Conservation (phyloP, 331 rosid species). For the Ulmus americana region DNA sequence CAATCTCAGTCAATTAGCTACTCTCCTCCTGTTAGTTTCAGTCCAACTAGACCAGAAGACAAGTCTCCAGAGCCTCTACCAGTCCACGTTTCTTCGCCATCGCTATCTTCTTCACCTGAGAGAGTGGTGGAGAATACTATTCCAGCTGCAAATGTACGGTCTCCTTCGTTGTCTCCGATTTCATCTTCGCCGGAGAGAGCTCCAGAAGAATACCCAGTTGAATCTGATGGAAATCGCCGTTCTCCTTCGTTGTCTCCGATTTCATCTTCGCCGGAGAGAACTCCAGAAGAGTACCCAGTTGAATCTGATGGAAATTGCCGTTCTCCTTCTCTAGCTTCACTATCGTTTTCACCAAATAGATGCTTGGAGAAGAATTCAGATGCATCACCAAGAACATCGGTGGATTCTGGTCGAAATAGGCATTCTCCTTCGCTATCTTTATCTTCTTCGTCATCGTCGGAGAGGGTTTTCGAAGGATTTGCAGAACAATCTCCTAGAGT, state of each 20-base stretch:
- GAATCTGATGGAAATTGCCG: constrained; percentile 11
- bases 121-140: constrained; percentile 20
- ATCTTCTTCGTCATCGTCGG: constrained; percentile 8
- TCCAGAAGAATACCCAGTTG: constrained; percentile 7
- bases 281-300: constrained; percentile 5
- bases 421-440: constrained; percentile 11
- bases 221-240: constrained; percentile 8
- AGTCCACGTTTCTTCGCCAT: constrained; percentile 10
- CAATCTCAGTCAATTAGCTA: constrained; percentile 24
- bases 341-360: constrained; percentile 18
- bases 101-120: constrained; percentile 10
- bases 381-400: constrained; percentile 6
- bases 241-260: constrained; percentile 26
- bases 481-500: constrained; percentile 19
- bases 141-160: constrained; percentile 16
- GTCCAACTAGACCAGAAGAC: constrained; percentile 31
- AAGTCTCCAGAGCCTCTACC: constrained; percentile 18
- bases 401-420: constrained; percentile 17
- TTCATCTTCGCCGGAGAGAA: constrained; percentile 37
- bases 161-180: constrained; percentile 26
- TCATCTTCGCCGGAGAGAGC: constrained; percentile 38
- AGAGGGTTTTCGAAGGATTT: constrained; percentile 15
- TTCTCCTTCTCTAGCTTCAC: constrained; percentile 15
- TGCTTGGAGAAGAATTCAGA: constrained; percentile 22
- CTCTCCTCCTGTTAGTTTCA: constrained; percentile 33